phyloP scores from a whole-genome alignment of 1,284 basidiomycete genomes.

The Apiotrichum mycotoxinovorans region DNA sequence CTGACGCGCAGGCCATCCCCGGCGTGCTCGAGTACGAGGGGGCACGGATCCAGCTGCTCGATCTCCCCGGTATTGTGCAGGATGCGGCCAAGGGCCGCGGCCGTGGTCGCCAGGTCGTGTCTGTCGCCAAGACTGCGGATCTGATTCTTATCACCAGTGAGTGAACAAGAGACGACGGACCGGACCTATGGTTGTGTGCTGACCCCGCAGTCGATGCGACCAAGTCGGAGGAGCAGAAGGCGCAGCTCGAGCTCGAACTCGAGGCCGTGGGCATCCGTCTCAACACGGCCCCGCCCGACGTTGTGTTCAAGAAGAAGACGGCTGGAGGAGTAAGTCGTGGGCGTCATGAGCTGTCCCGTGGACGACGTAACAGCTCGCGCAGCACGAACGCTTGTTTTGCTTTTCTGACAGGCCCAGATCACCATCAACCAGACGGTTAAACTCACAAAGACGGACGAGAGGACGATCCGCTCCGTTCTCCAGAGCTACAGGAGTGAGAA shows the following conservation, averaged over 20 bases:
- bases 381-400: too few relatives aligned
- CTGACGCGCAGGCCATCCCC: conserved; percentile 71
- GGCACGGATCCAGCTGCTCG: conserved; percentile 86
- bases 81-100: conserved; percentile 90
- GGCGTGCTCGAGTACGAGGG: conserved; percentile 92
- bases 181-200: not conserved
- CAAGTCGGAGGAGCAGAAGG: conserved; percentile 88
- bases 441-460: conserved; percentile 90
- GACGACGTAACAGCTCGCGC: too few relatives aligned
- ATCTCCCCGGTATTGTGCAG: conserved; percentile 96
- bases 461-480: conserved; percentile 85
- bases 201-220: conserved; percentile 73
- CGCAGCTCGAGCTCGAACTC: conserved; percentile 82
- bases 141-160: conserved; percentile 90
- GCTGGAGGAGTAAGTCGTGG: conserved; percentile 74
- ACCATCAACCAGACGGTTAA: conserved; percentile 80
- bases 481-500: conserved; percentile 65
- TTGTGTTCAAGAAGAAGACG: conserved; percentile 65
- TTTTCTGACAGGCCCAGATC: too few relatives aligned
- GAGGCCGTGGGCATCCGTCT: conserved; percentile 95
- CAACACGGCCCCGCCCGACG: conserved; percentile 84
- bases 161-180: conserved; percentile 35
- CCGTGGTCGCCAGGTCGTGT: conserved; percentile 90
- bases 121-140: conserved; percentile 91
- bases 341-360: not conserved